Evolutionary conservation across 805 yeast species (phyloP).

Genomic region (Candida tibetensis): DNA sequence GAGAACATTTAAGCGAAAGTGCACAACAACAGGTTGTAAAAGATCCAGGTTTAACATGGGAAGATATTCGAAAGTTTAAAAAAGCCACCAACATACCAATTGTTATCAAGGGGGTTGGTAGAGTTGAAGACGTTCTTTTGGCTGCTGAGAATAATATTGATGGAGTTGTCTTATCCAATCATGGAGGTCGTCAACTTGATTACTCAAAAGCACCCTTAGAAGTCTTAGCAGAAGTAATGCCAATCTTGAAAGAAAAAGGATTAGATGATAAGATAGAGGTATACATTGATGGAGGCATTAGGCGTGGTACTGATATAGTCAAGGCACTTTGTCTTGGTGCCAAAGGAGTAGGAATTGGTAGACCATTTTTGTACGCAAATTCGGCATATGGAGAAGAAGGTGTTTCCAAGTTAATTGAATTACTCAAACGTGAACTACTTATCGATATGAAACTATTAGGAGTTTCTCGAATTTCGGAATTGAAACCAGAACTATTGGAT

Average conservation of each 20-base stretch:
- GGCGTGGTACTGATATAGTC: constrained; percentile 74
- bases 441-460: constrained; percentile 69
- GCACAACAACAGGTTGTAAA: constrained; percentile 37
- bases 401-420: constrained; percentile 59
- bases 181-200: constrained; percentile 74
- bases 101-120: constrained; percentile 59
- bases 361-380: constrained; percentile 75
- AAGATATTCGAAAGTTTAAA: constrained; percentile 39
- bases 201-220: constrained; percentile 60
- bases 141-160: constrained; percentile 59
- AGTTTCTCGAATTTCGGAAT: constrained; percentile 43
- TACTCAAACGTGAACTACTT: constrained; percentile 57
- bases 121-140: constrained; percentile 59
- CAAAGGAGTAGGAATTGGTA: constrained; percentile 69
- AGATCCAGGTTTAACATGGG: constrained; percentile 42
- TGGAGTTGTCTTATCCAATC: constrained; percentile 68
- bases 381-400: constrained; percentile 77
- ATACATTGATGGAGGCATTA: constrained; percentile 73
- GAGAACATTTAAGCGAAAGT: constrained; percentile 22
- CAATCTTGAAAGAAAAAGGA: constrained; percentile 40
- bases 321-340: constrained; percentile 80
- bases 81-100: constrained; percentile 38
- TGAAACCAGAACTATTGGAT: constrained; percentile 28
- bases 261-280: constrained; percentile 55
- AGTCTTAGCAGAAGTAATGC: constrained; percentile 54